phyloP scores from a whole-genome alignment of 2,329 filamentous ascomycete species.

The Tolypocladium tundrense region DNA sequence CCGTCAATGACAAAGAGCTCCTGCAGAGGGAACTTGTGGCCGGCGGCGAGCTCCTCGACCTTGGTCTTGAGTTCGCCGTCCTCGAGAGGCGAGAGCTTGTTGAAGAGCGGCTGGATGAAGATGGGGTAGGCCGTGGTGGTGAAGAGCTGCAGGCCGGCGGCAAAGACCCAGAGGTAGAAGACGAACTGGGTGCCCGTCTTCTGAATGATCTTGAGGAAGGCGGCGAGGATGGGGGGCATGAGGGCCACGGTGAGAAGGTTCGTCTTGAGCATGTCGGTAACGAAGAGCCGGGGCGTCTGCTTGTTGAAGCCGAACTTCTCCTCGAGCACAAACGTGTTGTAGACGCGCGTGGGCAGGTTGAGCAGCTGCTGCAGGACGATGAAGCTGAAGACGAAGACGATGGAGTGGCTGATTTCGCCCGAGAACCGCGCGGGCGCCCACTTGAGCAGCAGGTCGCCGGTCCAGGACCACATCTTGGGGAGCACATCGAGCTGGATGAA shows the following conservation, averaged over 20 bases:
- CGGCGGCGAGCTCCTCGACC: constrained; percentile 74
- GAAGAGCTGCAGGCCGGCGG: constrained; percentile 79
- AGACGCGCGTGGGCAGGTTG: constrained; percentile 73
- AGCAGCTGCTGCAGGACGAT: constrained; percentile 71
- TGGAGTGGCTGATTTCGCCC: constrained; percentile 87
- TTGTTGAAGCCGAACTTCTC: constrained; percentile 99
- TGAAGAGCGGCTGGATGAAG: constrained; percentile 89
- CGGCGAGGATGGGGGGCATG: constrained; percentile 79
- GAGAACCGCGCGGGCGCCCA: constrained; percentile 71
- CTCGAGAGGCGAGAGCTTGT: constrained; percentile 89
- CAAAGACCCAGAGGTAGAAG: constrained; percentile 95
- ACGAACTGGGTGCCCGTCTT: constrained; percentile 92
- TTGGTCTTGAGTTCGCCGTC: constrained; percentile 78
- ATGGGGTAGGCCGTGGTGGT: constrained; percentile 96
- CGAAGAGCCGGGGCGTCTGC: constrained; percentile 79
- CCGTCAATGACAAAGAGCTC: constrained; percentile 93
- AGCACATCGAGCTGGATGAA: constrained; percentile 88
- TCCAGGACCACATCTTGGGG: constrained; percentile 79
- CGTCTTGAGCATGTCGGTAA: constrained; percentile 85
- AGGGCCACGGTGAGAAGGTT: constrained; percentile 73
- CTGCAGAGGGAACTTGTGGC: constrained; percentile 81
- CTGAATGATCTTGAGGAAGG: constrained; percentile 87
- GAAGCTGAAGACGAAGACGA: constrained; percentile 85
- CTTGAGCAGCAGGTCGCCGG: constrained; percentile 61
- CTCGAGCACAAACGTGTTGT: constrained; percentile 91